phyloP scores from a whole-genome alignment of 768 basidiomycete species.

The Hygrophorus pudorinus region DNA sequence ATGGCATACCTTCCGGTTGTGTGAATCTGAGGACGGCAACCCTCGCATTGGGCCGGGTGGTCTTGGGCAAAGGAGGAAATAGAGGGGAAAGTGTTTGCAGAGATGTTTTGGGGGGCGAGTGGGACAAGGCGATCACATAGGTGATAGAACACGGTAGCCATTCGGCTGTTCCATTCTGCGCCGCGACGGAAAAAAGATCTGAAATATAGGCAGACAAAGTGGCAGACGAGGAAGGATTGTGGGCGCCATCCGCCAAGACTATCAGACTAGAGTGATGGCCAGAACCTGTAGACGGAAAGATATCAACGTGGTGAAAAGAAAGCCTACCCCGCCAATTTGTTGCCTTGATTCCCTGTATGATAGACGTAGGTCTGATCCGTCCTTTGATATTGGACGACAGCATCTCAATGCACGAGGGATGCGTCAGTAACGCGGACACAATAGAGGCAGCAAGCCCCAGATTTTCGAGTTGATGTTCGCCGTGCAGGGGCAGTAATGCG shows the following conservation, averaged over 20 bases:
- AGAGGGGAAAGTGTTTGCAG: conserved; percentile 61
- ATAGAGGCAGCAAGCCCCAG: conserved; percentile 58
- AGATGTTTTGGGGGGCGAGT: conserved; percentile 80
- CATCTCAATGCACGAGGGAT: conserved; percentile 20
- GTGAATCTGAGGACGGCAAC: conserved; percentile 58
- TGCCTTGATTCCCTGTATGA: conserved; percentile 47
- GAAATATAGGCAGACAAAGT: conserved; percentile 59
- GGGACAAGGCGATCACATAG: conserved; percentile 74
- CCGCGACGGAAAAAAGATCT: conserved; percentile 19
- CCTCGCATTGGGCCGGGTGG: conserved; percentile 24
- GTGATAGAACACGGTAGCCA: conserved; percentile 32
- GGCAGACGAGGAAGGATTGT: conserved; percentile 72
- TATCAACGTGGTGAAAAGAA: conserved; percentile 45
- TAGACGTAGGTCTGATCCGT: conserved; percentile 36
- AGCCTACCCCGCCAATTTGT: conserved; percentile 80
- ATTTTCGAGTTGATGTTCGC: conserved; percentile 81
- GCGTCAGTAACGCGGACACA: conserved; percentile 45
- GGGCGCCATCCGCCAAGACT: conserved; percentile 83
- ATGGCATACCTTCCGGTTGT: conserved; percentile 87
- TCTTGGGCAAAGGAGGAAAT: conserved; percentile 29
- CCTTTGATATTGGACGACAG: conserved; percentile 12
- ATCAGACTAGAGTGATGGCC: conserved; percentile 8
- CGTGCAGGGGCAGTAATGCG: conserved; percentile 56
- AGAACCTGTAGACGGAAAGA: conserved; percentile 8
- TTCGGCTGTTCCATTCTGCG: conserved; percentile 1